phyloP scores from a whole-genome alignment of 148 eudicot genomes.

The Camellia sinensis region DNA sequence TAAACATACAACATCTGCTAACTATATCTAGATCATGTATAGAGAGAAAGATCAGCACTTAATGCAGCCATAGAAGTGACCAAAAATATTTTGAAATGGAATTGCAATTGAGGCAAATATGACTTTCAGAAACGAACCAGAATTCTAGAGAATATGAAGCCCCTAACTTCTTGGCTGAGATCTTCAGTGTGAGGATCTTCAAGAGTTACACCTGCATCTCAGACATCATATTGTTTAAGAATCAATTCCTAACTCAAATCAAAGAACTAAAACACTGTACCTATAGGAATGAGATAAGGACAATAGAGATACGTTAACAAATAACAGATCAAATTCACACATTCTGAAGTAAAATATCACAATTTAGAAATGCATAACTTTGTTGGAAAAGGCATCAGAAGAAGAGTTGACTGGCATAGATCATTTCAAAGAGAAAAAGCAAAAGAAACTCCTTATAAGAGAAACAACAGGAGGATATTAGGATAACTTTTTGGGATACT shows the following conservation, averaged over 20 bases:
- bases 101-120: background rate
- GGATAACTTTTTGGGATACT: background rate
- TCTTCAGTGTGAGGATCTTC: constrained; percentile 97
- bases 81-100: background rate
- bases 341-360: background rate
- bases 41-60: background rate
- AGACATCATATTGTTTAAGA: constrained; percentile 9
- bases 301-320: background rate
- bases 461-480: background rate
- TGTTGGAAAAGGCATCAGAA: background rate
- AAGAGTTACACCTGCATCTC: constrained; percentile 70
- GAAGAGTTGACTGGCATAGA: background rate
- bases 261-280: background rate
- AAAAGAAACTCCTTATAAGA: background rate
- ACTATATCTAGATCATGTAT: background rate
- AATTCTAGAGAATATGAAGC: constrained; percentile 86
- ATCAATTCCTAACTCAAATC: constrained; percentile 1
- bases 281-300: background rate
- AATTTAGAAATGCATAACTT: background rate
- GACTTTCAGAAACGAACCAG: constrained; percentile 50
- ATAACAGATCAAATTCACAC: background rate
- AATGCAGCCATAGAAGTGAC: background rate
- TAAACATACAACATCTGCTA: background rate
- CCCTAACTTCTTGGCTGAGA: constrained; percentile 94
- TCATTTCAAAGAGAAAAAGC: background rate